phyloP scores from a whole-genome alignment of 495 filamentous ascomycete genomes.

The Thozetella sp. region DNA sequence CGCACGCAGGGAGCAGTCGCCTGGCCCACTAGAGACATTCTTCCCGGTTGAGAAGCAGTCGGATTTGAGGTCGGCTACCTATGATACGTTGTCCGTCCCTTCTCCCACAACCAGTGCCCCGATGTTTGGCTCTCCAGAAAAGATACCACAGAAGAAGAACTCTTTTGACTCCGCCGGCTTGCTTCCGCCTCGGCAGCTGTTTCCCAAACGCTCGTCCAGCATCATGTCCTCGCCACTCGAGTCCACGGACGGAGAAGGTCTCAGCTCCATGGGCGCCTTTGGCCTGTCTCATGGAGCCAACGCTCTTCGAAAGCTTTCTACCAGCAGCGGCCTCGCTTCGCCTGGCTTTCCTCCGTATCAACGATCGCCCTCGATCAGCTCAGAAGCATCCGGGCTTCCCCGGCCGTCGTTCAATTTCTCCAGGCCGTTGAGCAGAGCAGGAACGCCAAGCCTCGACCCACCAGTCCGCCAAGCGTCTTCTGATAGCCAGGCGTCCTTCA shows the following conservation, averaged over 20 bases:
- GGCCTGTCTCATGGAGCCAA: conserved; percentile 39
- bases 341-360: conserved; percentile 53
- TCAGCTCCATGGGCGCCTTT: conserved; percentile 35
- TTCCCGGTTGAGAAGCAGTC: conserved; percentile 9
- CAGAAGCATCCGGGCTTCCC: conserved; percentile 67
- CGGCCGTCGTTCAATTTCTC: conserved; percentile 92
- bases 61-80: conserved; percentile 12
- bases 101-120: conserved; percentile 18
- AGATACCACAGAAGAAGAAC: conserved; percentile 26
- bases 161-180: conserved; percentile 40
- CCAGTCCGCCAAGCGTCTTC: conserved; percentile 60
- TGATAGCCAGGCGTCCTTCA: conserved; percentile 64
- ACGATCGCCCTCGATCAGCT: conserved; percentile 81
- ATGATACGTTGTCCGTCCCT: conserved; percentile 18
- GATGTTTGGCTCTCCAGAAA: conserved; percentile 34
- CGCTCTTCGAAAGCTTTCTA: conserved; percentile 58
- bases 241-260: conserved; percentile 34
- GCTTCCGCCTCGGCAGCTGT: conserved; percentile 43
- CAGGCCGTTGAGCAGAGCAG: conserved; percentile 79
- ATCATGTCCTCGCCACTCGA: conserved; percentile 44
- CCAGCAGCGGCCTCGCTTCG: conserved; percentile 64
- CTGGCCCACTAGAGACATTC: conserved; percentile 26
- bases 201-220: conserved; percentile 47
- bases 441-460: conserved; percentile 61
- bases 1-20: conserved; percentile 44